A percentile compares a stretch with the other conserved stretches of the same genome.
Conservation (phyloP, 257 asterid species). For the Scutellaria barbata region DNA sequence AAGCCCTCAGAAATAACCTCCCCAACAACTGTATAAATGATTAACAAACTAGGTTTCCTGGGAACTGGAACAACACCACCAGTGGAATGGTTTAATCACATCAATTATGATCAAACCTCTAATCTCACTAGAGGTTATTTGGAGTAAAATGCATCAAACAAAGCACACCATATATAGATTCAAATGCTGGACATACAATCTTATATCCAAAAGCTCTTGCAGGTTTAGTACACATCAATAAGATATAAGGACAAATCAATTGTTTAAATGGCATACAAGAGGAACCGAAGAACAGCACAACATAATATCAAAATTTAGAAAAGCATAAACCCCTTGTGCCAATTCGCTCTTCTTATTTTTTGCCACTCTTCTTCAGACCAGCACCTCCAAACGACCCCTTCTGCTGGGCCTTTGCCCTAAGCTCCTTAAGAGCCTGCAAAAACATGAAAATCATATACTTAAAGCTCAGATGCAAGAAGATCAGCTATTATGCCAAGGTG, state of each 20-base stretch:
- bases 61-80: neutral
- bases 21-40: neutral
- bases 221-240: slow-evolving; percentile 20
- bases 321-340: neutral
- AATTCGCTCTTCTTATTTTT: slow-evolving; percentile 49
- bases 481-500: neutral
- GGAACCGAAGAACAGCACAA: slow-evolving; percentile 8
- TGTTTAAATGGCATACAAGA: slow-evolving; percentile 11
- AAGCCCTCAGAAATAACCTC: too few species aligned
- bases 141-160: neutral
- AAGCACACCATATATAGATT: slow-evolving; percentile 12
- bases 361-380: slow-evolving; percentile 87
- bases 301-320: slow-evolving; percentile 17
- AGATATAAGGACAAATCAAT: slow-evolving; percentile 7
- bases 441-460: neutral
- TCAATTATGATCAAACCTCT: neutral
- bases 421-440: slow-evolving; percentile 74
- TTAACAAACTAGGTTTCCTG: neutral
- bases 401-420: slow-evolving; percentile 69
- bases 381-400: slow-evolving; percentile 77
- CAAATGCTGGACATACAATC: slow-evolving; percentile 14
- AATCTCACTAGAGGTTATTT: neutral
- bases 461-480: neutral
- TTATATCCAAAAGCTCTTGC: slow-evolving; percentile 11
- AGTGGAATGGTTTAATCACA: too few species aligned